phyloP scores from a whole-genome alignment of 2,329 filamentous ascomycete genomes.

The Lachnellula subtilissima region DNA sequence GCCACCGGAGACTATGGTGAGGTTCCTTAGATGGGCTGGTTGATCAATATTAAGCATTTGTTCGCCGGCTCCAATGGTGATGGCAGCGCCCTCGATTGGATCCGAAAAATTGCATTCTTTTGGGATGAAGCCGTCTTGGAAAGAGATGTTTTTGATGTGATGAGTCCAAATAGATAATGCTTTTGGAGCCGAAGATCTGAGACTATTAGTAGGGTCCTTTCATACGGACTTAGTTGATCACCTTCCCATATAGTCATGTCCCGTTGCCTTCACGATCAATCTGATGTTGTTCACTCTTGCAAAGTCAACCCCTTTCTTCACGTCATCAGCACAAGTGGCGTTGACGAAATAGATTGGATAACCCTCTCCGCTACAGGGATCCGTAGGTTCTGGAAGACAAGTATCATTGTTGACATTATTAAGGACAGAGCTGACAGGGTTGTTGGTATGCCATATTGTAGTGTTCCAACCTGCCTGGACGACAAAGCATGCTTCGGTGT shows the following conservation, averaged over 20 bases:
- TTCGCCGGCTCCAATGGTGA: slow-evolving; percentile 50
- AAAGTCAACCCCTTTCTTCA: slow-evolving; percentile 32
- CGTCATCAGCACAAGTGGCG: slow-evolving; percentile 20
- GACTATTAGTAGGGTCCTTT: not conserved
- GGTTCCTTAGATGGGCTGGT: slow-evolving; percentile 39
- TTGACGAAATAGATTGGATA: slow-evolving; percentile 39
- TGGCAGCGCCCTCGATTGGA: slow-evolving; percentile 42
- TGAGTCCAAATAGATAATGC: slow-evolving; percentile 52
- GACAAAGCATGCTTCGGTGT: slow-evolving; percentile 31
- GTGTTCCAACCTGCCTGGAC: slow-evolving; percentile 32
- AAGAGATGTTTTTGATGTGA: slow-evolving; percentile 37
- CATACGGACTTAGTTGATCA: not conserved
- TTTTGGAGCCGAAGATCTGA: slow-evolving; percentile 35
- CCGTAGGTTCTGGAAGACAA: slow-evolving; percentile 40
- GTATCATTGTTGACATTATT: slow-evolving; percentile 47
- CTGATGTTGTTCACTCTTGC: slow-evolving; percentile 33
- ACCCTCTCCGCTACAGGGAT: slow-evolving; percentile 36
- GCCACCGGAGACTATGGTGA: slow-evolving; percentile 51
- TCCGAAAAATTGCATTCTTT: slow-evolving; percentile 33
- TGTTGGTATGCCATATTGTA: slow-evolving; percentile 34
- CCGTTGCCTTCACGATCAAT: slow-evolving; percentile 40
- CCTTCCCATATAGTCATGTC: slow-evolving; percentile 36
- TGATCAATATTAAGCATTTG: slow-evolving; percentile 46
- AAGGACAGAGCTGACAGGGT: slow-evolving; percentile 36
- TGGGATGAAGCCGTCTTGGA: slow-evolving; percentile 40